Evolutionary conservation across 1,284 basidiomycete genomes (phyloP), one percentile per base, ranked within the genome.

Genomic region (Ceratobasidium sp.): DNA sequence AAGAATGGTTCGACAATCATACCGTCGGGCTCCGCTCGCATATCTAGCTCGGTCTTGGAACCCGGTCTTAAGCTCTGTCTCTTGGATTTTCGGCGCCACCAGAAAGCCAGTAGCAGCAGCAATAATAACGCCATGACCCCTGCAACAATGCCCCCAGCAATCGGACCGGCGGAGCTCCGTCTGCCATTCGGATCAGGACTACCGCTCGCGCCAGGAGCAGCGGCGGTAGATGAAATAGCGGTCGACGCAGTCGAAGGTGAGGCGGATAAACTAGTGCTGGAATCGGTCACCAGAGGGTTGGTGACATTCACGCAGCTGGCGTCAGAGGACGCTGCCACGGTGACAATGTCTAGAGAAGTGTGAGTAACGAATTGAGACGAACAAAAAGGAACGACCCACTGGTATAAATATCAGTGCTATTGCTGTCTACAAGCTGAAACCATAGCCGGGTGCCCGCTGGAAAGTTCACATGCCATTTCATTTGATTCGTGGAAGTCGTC

Each of bases 381-480:
- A 35, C 12, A 35, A 68, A 54, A 52, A 30, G 4, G 52, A 41
- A 27, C 6, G 20, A 57, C 68, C 3, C 41, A 57, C 68, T 70
- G 12, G 68, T 70, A 57, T 70, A 70, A 5, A 70, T 70, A 54
- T 70, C 54, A 7, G 68, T 70, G 18, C 33, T 23, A 44, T 70
- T 70, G 5, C 48, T 52, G 35, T 70, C 68, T 5, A 6, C 5
- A 14, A 70, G 54, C 68, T 57, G 68, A 70, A 70, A 70, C 68
- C 68, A 70, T 12, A 70, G 23, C 50, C n/a, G 48, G 10, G 68
- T 70, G 18, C 68, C 68, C 14, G 68, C 57, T 35, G 68, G 68
- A 70, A 70, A 70, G 68, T 70, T 70, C 35, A 70, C 68, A 27
- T 70, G 68, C 68, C 68, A 70, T 35, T 57, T 70, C 68, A 70